Evolutionary conservation across 2,329 filamentous ascomycete genomes (phyloP), one percentile per base, ranked within the genome.

Genomic region (Penicillium olsonii): DNA sequence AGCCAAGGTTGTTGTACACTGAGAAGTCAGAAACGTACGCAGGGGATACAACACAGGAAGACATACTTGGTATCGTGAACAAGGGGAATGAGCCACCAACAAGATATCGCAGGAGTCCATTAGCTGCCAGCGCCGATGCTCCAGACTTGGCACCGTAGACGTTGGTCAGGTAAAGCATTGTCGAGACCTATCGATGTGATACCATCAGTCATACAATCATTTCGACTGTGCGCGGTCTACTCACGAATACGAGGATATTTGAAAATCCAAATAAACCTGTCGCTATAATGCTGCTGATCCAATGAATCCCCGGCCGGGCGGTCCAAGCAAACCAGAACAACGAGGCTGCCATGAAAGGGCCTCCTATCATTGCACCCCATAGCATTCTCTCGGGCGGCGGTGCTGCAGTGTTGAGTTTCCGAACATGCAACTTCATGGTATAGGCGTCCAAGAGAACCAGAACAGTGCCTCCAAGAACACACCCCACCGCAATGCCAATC

Each of bases 1-100:
- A 77, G 0, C 85, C 84, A 8, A 89, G 67, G 22, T 80, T 80
- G 41, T 81, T 74, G 61, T 84, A 87, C 72, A 89, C 62, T 49
- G 37, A 18, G 29, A 20, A 24, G 26, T 53, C 35, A 54, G 33
- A 14, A 11, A 17, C 19, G 9, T 17, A 52, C 59, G 49, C 26
- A 62, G 22, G 8, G 22, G 22, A 8, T n/a, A 24, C 22, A 4
- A 24, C 5, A 24, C 8, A 24, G 8, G 8, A 5, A 5, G 22
- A 29, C 27, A 11, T 14, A 29, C 27, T 29, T 10, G 8, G 27
- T 3, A 29, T 14, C 12, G 27, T 11, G 27, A 29, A 29, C 4
- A 29, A 14, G 12, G 27, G 27, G 9, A 29, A 29, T 29, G 27
- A 10, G 12, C 9, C 27, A 11, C 9, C 27, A 29, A 29, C 9